Conservation (phyloP, 441 rosid species). For the Sinapis alba region DNA sequence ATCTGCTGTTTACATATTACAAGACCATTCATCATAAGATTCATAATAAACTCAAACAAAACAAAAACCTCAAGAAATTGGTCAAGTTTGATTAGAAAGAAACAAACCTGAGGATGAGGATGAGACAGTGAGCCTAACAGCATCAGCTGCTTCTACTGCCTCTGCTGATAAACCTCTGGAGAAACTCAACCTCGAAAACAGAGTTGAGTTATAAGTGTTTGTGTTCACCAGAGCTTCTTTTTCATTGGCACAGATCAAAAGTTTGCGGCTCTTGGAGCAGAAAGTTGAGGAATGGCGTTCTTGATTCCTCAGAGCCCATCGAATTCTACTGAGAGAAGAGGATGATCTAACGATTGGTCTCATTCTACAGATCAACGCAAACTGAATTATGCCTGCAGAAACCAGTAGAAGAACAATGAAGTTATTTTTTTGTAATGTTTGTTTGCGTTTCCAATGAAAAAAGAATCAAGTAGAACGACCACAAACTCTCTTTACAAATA, state of each 20-base stretch:
- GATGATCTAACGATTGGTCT: slow-evolving; percentile 52
- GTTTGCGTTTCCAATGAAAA: not conserved
- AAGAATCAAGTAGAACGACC: not conserved
- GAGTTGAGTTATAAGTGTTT: slow-evolving; percentile 32
- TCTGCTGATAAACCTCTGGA: slow-evolving; percentile 57
- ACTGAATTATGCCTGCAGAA: slow-evolving; percentile 1
- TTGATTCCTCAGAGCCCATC: slow-evolving; percentile 47
- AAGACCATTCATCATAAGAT: not conserved
- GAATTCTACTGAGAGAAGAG: slow-evolving; percentile 39
- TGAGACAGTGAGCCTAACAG: slow-evolving; percentile 48
- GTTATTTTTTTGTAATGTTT: too few species aligned
- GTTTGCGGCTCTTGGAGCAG: slow-evolving; percentile 35
- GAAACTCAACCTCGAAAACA: slow-evolving; percentile 30
- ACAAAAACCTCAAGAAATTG: not conserved
- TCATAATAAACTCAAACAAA: not conserved
- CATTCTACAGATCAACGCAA: slow-evolving; percentile 50
- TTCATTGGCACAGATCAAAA: slow-evolving; percentile 27
- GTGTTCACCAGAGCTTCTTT: slow-evolving; percentile 18
- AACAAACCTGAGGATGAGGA: slow-evolving; percentile 30
- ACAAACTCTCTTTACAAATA: slow-evolving; percentile 7
- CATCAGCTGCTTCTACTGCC: slow-evolving; percentile 44
- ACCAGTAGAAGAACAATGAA: not conserved
- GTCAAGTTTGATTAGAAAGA: not conserved
- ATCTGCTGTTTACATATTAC: slow-evolving; percentile 48
- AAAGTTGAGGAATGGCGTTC: slow-evolving; percentile 34